Evolutionary conservation across 441 rosid genomes (phyloP).

Genomic region (Eruca vesicaria): DNA sequence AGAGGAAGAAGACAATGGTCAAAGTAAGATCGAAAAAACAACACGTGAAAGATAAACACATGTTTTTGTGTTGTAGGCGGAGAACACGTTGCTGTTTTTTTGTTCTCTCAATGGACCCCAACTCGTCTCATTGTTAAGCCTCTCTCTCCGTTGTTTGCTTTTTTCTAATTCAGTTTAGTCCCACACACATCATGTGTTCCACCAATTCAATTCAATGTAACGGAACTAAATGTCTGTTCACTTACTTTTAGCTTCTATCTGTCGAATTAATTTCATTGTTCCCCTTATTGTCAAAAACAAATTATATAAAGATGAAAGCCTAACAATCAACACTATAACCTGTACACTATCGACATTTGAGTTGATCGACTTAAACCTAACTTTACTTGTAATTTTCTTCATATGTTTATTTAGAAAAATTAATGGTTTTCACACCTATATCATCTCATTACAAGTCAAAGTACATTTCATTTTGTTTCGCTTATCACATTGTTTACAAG

Average conservation of each 20-base stretch:
- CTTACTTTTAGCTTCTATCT: constrained; percentile 20
- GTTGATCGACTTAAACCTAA: neutral
- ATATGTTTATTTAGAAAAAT: neutral
- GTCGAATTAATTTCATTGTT: constrained; percentile 3
- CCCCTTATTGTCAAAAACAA: neutral
- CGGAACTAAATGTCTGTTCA: constrained; percentile 15
- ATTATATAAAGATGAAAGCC: constrained; percentile 14
- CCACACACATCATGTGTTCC: constrained; percentile 34
- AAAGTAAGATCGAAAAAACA: neutral
- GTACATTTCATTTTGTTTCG: neutral
- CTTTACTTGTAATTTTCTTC: neutral
- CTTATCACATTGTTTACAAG: neutral
- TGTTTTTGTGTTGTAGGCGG: constrained; percentile 28
- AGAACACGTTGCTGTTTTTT: constrained; percentile 29
- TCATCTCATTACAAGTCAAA: neutral
- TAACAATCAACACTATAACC: constrained; percentile 20
- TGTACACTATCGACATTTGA: constrained; percentile 10
- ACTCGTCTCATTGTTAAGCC: constrained; percentile 30
- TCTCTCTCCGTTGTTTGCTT: neutral
- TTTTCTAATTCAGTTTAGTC: constrained; percentile 15
- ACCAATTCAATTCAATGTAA: constrained; percentile 23
- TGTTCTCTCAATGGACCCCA: constrained; percentile 14
- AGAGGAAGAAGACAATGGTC: constrained; percentile 37
- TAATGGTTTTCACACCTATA: neutral
- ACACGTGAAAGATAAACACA: constrained; percentile 29